Evolutionary conservation across 345 rosid species (phyloP).

Genomic region (Syzygium oleosum): DNA sequence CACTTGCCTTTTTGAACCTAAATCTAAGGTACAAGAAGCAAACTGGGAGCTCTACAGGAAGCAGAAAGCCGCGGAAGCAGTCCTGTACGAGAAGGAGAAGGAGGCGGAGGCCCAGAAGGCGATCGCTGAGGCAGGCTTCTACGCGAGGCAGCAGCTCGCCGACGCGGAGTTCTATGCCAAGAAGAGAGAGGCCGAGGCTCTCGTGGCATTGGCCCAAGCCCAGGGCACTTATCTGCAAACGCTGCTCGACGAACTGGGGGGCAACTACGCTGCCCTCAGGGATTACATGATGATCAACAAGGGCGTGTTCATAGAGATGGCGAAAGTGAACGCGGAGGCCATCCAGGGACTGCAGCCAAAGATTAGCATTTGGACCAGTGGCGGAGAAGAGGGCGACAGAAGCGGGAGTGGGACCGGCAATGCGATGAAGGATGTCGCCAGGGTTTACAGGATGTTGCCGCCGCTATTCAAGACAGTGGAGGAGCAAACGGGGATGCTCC

Average conservation of each 20-base stretch:
- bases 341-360: slow-evolving; percentile 53
- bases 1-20: not conserved
- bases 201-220: slow-evolving; percentile 44
- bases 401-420: not conserved
- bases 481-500: slow-evolving; percentile 74
- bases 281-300: slow-evolving; percentile 55
- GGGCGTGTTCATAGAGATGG: slow-evolving; percentile 46
- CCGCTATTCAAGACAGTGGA: slow-evolving; percentile 69
- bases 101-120: slow-evolving; percentile 61
- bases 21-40: slow-evolving; percentile 6
- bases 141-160: slow-evolving; percentile 34
- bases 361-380: slow-evolving; percentile 66
- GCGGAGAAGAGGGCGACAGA: slow-evolving; percentile 4
- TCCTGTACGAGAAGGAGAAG: slow-evolving; percentile 41
- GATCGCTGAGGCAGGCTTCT: slow-evolving; percentile 52
- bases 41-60: slow-evolving; percentile 15
- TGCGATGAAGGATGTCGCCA: slow-evolving; percentile 60
- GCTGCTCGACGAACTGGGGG: slow-evolving; percentile 40
- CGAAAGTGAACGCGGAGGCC: slow-evolving; percentile 47
- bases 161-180: slow-evolving; percentile 45
- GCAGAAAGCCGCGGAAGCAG: slow-evolving; percentile 66
- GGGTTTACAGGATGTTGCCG: slow-evolving; percentile 60
- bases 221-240: slow-evolving; percentile 52
- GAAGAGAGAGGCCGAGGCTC: slow-evolving; percentile 63
- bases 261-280: slow-evolving; percentile 46